Percentiles rank a stretch among this genome's conserved stretches.
Conservation (phyloP, 2,329 filamentous ascomycete genomes). For the Penicillium sp. region DNA sequence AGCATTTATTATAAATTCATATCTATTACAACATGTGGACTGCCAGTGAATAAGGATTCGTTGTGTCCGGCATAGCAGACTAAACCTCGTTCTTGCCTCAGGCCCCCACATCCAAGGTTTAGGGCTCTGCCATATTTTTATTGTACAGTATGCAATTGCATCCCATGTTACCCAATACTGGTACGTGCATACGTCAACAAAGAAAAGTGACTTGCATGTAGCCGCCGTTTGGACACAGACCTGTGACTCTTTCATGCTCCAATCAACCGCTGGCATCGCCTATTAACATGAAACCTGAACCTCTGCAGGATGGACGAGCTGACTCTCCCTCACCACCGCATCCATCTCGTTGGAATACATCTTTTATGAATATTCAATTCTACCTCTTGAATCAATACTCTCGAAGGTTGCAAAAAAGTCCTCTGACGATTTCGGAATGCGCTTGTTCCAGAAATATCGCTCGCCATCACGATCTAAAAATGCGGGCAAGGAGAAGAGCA, state of each 20-base stretch:
- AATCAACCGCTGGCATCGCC: no score
- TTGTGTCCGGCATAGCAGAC: no score
- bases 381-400: neutral
- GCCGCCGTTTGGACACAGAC: no score
- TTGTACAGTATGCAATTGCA: no score
- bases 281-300: neutral
- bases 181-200: neutral
- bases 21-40: no score
- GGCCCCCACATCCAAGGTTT: no score
- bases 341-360: neutral
- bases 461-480: conserved; percentile 1
- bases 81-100: no score
- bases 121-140: no score
- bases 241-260: no score
- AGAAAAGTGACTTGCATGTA: no score
- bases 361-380: neutral
- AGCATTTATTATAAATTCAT: neutral
- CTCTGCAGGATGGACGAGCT: neutral
- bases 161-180: no score
- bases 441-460: conserved; percentile 5
- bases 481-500: conserved; percentile 2
- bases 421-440: neutral
- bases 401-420: neutral
- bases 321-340: neutral
- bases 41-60: no score